These are phyloP conservation scores for Clonostachys rosea DNA, from an alignment of 2,329 filamentous ascomycete genomes.

Conservation along the genomic window DNA sequence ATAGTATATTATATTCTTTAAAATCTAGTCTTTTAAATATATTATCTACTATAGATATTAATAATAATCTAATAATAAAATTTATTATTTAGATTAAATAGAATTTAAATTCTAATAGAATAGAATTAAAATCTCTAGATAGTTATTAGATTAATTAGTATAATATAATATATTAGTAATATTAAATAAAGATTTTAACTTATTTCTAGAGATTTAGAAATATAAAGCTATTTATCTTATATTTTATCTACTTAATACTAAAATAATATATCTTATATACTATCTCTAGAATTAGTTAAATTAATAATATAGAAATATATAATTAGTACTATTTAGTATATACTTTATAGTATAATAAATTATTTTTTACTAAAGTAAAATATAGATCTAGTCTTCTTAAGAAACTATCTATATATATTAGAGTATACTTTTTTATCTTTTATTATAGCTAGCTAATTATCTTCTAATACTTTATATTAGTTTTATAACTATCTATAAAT, in stretches of 20 bases:
- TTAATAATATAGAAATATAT: background rate
- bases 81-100: background rate
- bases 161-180: background rate
- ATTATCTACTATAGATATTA: background rate
- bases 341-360: background rate
- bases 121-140: background rate
- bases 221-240: background rate
- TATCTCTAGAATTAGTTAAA: background rate
- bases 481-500: background rate
- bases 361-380: background rate
- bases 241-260: background rate
- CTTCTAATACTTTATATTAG: background rate
- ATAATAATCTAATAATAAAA: background rate
- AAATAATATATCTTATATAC: background rate
- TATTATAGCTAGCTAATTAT: background rate
- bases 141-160: background rate
- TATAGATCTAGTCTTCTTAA: conserved; percentile 1
- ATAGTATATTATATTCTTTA: background rate
- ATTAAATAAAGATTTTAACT: background rate
- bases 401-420: background rate
- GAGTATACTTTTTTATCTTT: background rate
- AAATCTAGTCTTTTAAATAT: background rate
- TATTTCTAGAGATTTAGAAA: background rate
- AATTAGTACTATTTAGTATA: background rate
- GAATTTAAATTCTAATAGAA: background rate